These are phyloP conservation scores for Puccinia coronata DNA, from an alignment of 1,284 basidiomycete genomes.

Conservation along the genomic window DNA sequence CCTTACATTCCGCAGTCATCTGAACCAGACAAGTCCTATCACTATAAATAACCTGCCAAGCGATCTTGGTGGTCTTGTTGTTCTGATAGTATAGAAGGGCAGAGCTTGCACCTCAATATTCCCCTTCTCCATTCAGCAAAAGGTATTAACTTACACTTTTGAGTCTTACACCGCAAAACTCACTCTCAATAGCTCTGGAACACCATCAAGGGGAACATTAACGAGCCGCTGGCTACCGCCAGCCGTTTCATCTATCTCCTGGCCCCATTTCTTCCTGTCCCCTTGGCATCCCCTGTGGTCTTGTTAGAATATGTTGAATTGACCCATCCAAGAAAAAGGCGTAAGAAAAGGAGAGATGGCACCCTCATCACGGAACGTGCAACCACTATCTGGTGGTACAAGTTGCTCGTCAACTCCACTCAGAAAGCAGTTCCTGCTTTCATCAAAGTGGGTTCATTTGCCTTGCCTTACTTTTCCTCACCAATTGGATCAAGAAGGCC, in stretches of 20 bases:
- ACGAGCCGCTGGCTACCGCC: constrained; percentile 83
- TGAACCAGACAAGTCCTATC: no score
- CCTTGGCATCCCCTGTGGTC: constrained; percentile 80
- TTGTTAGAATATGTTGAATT: constrained; percentile 65
- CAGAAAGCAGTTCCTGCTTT: constrained; percentile 94
- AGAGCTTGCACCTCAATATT: no score
- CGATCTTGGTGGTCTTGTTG: no score
- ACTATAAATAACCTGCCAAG: no score
- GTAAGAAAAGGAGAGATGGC: constrained; percentile 72
- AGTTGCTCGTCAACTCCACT: constrained; percentile 83
- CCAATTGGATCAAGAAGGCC: not conserved
- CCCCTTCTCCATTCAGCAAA: no score
- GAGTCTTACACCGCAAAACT: no score
- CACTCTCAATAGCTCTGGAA: constrained; percentile 13
- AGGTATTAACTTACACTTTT: no score
- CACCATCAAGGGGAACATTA: constrained; percentile 62
- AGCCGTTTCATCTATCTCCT: constrained; percentile 81
- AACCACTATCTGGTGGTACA: constrained; percentile 79
- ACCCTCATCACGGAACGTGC: constrained; percentile 64
- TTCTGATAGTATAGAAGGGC: no score
- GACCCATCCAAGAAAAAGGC: constrained; percentile 57
- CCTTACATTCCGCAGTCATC: no score
- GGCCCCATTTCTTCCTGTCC: constrained; percentile 81
- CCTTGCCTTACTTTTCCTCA: not conserved
- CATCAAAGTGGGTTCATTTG: constrained; percentile 73